Evolutionary conservation across 257 asterid species (phyloP), one percentile per base, ranked within the genome.

Genomic region (Striga asiatica): DNA sequence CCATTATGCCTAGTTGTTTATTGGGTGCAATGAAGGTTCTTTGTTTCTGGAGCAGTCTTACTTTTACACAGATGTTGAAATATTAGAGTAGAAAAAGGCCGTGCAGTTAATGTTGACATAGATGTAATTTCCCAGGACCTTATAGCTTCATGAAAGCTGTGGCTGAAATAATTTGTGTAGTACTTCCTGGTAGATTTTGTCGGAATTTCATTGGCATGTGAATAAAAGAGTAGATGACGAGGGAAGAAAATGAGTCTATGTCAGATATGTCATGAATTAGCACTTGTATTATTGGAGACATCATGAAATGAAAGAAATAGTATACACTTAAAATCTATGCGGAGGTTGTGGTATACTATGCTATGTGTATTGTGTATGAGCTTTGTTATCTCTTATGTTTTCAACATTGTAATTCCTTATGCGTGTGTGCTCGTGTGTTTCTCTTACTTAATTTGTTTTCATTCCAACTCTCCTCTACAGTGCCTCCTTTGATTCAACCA

Each of bases 401-500:
- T 56, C 24, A 38, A 51, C 11, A 4, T 38, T 24, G 47, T 32
- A 6, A 27, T 47, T 13, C 18, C 11, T 27, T 22, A n/a, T 41
- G 28, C 35, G 3, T 25, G 19, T 45, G 31, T 21, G 48, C 25
- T 19, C n/a, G n/a, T n/a, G n/a, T n/a, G n/a, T 37, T 45, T 39
- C 51, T 61, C 49, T 19, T 7, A 8, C n/a, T 17, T 31, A 8
- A 22, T 7, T 54, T 39, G 18, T 19, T 56, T 14, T 60, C 62
- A 19, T 45, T 58, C 43, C 61, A 37, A 11, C 38, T 51, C 17
- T 58, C 38, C 28, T 50, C 58, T 48, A 37, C 75, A 92, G 99
- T 58, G 99, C 99, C 56, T 92, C 99, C 48, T 88, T 88, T 59
- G 99, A 92, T 78, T 92, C 99, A 50, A 82, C 97, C 27, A 82